Percentiles rank a stretch among this genome's conserved stretches.
Evolutionary conservation across 2,329 filamentous ascomycete genomes (phyloP).

Genomic region (Endoconidiophora laricicola): DNA sequence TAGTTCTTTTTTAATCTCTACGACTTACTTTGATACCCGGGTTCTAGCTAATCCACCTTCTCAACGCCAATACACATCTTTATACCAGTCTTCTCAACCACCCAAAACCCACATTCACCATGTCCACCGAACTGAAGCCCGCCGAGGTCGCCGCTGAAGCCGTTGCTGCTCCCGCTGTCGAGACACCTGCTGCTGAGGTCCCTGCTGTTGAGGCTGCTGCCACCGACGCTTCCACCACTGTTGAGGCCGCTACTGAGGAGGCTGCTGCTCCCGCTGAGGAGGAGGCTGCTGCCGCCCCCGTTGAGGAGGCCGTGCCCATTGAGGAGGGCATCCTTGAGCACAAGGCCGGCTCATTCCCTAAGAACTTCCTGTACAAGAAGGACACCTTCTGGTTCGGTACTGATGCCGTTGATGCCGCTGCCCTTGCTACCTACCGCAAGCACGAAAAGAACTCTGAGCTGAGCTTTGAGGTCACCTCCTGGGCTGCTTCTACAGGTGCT

Average conservation of each 20-base stretch:
- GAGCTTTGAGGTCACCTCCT: conserved; percentile 66
- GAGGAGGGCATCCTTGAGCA: conserved; percentile 75
- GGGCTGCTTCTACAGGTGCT: conserved; percentile 88
- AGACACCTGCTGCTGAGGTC: conserved; percentile 21
- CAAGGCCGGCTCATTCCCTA: conserved; percentile 75
- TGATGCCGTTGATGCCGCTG: conserved; percentile 56
- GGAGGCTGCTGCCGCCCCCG: conserved; percentile 24
- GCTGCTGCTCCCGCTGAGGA: conserved; percentile 23
- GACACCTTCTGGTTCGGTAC: conserved; percentile 79
- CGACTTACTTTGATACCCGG: conserved; percentile 13
- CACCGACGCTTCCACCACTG: conserved; percentile 28
- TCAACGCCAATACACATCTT: conserved; percentile 11
- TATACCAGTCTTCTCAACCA: conserved; percentile 18
- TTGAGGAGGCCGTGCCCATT: conserved; percentile 35
- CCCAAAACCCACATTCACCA: conserved; percentile 28
- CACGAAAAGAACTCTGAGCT: conserved; percentile 66
- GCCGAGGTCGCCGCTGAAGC: conserved; percentile 33
- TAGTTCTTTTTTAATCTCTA: conserved; percentile 14
- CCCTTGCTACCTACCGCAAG: conserved; percentile 62
- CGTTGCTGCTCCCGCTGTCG: conserved; percentile 24
- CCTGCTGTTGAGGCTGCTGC: conserved; percentile 18
- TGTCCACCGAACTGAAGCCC: conserved; percentile 61
- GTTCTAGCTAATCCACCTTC: conserved; percentile 11
- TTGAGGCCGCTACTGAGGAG: conserved; percentile 26
- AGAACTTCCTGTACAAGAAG: conserved; percentile 82